Percentiles rank a stretch among this genome's conserved stretches.
Evolutionary conservation across 352 stramenopile genomes (phyloP).

Genomic region (Phytophthora colocasiae): DNA sequence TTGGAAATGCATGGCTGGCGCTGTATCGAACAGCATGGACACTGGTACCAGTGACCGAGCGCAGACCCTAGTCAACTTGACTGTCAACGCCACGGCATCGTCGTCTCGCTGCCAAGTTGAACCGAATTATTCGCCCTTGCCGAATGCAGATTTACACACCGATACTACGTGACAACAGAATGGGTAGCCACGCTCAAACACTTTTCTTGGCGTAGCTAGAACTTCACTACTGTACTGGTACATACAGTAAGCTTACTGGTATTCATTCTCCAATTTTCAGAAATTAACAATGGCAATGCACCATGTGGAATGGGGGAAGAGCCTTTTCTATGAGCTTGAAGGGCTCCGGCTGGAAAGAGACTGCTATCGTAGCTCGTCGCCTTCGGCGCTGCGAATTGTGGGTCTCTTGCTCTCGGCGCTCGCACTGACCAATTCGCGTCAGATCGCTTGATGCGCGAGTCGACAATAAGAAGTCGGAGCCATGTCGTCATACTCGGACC

Average conservation of each 20-base stretch:
- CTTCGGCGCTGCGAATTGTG: slow-evolving; percentile 4
- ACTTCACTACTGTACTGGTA: no score
- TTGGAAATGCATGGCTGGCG: slow-evolving; percentile 21
- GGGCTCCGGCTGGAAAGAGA: slow-evolving; percentile 13
- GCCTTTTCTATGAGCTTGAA: slow-evolving; percentile 4
- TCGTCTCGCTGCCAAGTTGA: slow-evolving; percentile 17
- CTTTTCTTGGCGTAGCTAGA: no score
- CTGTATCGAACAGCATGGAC: slow-evolving; percentile 11
- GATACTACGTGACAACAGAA: no score
- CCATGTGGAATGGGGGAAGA: slow-evolving; percentile 2
- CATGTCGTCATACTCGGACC: slow-evolving; percentile 11
- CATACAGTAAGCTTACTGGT: no score
- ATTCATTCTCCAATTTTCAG: no score
- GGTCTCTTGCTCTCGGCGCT: background rate
- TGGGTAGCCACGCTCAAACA: no score
- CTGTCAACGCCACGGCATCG: slow-evolving; percentile 26
- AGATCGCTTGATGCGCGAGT: slow-evolving; percentile 8
- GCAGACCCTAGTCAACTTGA: background rate
- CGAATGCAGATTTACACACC: no score
- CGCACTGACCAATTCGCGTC: slow-evolving; percentile 23
- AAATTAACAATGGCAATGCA: no score
- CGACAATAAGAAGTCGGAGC: slow-evolving; percentile 14
- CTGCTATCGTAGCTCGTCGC: background rate
- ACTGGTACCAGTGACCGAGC: background rate
- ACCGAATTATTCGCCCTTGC: background rate